phyloP scores from a whole-genome alignment of 78 protist species.

The Bodo saltans region DNA sequence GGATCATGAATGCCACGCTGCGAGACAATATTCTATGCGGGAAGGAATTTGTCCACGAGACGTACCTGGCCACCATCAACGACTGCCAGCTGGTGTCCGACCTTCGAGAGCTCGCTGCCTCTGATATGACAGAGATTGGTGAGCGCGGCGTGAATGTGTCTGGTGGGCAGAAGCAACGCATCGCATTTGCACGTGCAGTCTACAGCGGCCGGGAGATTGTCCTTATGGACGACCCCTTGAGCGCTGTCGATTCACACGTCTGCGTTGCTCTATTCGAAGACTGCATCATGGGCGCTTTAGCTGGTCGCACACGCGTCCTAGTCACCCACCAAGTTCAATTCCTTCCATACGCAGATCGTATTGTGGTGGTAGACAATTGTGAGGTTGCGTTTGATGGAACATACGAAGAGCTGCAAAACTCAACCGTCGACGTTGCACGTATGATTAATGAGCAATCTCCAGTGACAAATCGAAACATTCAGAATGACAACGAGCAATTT shows the following conservation, averaged over 20 bases:
- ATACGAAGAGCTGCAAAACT: not conserved
- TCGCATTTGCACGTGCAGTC: constrained; percentile 66
- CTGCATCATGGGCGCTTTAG: constrained; percentile 42
- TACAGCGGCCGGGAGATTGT: constrained; percentile 48
- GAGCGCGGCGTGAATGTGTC: constrained; percentile 68
- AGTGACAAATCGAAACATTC: too few species aligned
- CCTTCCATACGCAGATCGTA: constrained; percentile 43
- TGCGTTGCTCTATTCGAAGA: constrained; percentile 30
- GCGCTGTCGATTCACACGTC: constrained; percentile 49
- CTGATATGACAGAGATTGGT: constrained; percentile 70
- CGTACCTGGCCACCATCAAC: not conserved
- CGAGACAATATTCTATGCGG: constrained; percentile 73
- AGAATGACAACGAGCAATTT: not conserved
- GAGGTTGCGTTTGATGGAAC: not conserved
- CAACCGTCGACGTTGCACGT: not conserved
- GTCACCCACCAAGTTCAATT: constrained; percentile 66
- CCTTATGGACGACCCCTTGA: constrained; percentile 35
- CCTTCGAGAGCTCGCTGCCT: constrained; percentile 32
- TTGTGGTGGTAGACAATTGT: constrained; percentile 40
- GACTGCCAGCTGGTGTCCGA: constrained; percentile 30
- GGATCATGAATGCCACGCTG: constrained; percentile 79
- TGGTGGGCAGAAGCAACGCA: constrained; percentile 65
- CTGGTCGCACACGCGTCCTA: constrained; percentile 43
- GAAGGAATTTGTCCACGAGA: not conserved
- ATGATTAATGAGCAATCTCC: not conserved